Evolutionary conservation across 148 eudicot genomes (phyloP).

Genomic region (Rhododendron williamsianum): DNA sequence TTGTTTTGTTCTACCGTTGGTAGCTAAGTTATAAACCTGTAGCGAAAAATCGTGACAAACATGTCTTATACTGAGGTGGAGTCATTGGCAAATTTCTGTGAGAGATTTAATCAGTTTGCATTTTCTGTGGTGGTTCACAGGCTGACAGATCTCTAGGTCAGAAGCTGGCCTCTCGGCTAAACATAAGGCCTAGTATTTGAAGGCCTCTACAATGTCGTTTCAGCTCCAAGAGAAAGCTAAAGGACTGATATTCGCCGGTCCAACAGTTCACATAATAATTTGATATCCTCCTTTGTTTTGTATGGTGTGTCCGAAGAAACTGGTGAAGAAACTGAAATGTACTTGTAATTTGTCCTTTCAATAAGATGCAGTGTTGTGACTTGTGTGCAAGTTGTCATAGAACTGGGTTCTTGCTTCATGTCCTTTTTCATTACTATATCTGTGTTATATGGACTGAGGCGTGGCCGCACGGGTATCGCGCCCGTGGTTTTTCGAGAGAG

Average conservation of each 20-base stretch:
- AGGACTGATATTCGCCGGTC: background rate
- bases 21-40: background rate
- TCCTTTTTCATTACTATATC: background rate
- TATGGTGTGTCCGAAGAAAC: background rate
- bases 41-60: background rate
- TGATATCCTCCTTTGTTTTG: background rate
- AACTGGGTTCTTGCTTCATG: background rate
- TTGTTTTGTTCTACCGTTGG: background rate
- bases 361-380: background rate
- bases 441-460: background rate
- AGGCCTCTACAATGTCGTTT: background rate
- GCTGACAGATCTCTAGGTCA: conserved; percentile 2
- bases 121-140: background rate
- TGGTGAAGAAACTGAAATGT: background rate
- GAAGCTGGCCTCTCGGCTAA: conserved; percentile 6
- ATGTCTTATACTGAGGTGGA: background rate
- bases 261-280: background rate
- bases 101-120: background rate
- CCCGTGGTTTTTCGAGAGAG: background rate
- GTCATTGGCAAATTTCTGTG: background rate
- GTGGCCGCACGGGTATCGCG: background rate
- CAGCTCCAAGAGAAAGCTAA: background rate
- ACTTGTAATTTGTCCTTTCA: background rate
- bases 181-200: background rate
- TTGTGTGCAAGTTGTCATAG: background rate